Evolutionary conservation across 2,329 filamentous ascomycete genomes (phyloP), one percentile per base, ranked within the genome.

Genomic region (Fusarium udum): DNA sequence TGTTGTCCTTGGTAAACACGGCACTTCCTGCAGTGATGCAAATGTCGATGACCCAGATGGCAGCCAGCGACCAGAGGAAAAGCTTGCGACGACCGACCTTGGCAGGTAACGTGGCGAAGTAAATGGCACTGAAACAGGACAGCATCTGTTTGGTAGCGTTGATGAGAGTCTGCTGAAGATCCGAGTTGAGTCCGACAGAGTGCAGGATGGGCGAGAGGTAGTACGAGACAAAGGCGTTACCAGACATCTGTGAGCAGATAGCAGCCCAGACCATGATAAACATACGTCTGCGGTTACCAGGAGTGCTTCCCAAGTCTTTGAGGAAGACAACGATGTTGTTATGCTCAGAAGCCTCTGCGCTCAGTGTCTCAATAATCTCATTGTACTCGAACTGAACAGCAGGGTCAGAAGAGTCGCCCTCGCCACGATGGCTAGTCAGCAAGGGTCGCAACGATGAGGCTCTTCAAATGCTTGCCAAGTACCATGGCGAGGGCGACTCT

Each of bases 71-170:
- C 36, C 43, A 61, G 3, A 64, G 36, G 18, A 64, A 64, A 5
- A 64, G n/a, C 7, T 61, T 64, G 1, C 56, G 61, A 3, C 61
- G 56, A 11, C 56, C 56, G 4, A 64, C 34, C 43, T 61, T 64
- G 4, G 56, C 42, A 0, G 56, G 61, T 2, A 64, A 4, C 1
- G 61, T 64, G n/a, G 61, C 43, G 16, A 64, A 64, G 16, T 64
- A 61, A 11, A 64, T 39, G 3, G 61, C 61, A 5, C 55, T 48
- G 24, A 64, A 61, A 43, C 56, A 64, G 4, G 61, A 61, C 0
- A 64, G 36, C 55, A 64, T 64, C 36, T 64, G 61, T 13, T 61
- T 48, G 3, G 61, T 61, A 3, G 61, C 55, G 7, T 64, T 64
- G 36, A 64, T 64, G 3, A 61, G 56, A 10, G 43, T 64, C 31